Percentiles rank a stretch among this genome's conserved stretches.
Conservation (phyloP, 1,284 basidiomycete species). For the Rhodotorula sp. region DNA sequence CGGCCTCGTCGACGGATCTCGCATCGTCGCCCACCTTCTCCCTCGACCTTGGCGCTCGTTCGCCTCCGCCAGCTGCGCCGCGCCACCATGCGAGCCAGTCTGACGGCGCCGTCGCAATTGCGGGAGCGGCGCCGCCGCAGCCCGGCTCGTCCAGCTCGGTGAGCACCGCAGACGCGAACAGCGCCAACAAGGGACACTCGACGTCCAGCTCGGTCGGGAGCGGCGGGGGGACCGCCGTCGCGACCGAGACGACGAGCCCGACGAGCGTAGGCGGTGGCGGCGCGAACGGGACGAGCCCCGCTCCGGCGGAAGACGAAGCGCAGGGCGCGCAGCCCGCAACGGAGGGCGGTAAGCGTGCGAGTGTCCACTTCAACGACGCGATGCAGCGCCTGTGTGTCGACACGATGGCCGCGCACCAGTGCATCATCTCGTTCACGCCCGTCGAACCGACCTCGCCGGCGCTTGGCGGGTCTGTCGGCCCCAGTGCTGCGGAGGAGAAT, state of each 20-base stretch:
- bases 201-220: conserved; percentile 4
- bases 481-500: conserved; percentile 7
- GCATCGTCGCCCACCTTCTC: conserved; percentile 42
- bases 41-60: conserved; percentile 25
- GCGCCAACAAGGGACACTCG: neutral
- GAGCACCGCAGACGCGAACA: neutral
- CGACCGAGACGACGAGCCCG: conserved; percentile 6
- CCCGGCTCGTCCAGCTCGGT: neutral
- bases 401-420: conserved; percentile 75
- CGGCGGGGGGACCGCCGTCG: neutral
- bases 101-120: conserved; percentile 10
- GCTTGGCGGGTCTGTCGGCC: neutral
- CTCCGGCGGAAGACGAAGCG: neutral
- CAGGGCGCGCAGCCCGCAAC: neutral
- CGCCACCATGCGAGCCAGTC: conserved; percentile 16
- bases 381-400: conserved; percentile 79
- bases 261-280: neutral
- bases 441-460: conserved; percentile 56
- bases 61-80: neutral
- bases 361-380: conserved; percentile 58
- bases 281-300: neutral
- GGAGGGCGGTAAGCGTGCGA: conserved; percentile 22
- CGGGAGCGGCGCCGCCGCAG: neutral
- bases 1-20: conserved; percentile 52
- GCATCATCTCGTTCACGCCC: conserved; percentile 74